A percentile compares a stretch with the other conserved stretches of the same genome.
phyloP scores from a whole-genome alignment of 2,329 filamentous ascomycete genomes.

The Colletotrichum orchidophilum region DNA sequence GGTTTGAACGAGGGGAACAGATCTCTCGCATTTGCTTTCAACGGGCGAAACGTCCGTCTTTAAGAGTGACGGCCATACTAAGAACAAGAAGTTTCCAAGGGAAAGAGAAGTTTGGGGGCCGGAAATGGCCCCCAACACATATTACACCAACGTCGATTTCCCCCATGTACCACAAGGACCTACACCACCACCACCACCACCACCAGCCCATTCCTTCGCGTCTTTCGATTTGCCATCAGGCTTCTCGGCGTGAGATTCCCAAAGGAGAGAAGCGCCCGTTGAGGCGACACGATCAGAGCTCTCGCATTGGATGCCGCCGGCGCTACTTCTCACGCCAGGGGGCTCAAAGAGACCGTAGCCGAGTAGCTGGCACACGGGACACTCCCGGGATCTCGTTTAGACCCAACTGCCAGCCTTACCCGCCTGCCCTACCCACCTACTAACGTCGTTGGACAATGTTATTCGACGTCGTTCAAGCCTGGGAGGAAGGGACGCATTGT shows the following conservation, averaged over 20 bases:
- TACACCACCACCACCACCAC: not conserved
- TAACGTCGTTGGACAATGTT: not conserved
- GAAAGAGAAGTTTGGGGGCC: constrained; percentile 14
- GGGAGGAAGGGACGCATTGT: not conserved
- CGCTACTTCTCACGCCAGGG: not conserved
- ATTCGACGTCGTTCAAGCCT: not conserved
- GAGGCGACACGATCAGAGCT: not conserved
- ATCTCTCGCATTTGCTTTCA: not conserved
- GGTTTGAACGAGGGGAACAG: not conserved
- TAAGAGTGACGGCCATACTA: not conserved
- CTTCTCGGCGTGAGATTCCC: not conserved
- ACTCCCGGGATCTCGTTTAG: not conserved
- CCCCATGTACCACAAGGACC: not conserved
- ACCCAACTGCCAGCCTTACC: constrained; percentile 20
- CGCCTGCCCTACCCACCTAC: not conserved
- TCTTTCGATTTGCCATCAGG: not conserved
- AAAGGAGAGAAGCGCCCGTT: not conserved
- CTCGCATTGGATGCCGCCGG: not conserved
- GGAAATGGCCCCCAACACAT: constrained; percentile 5
- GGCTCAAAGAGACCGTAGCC: not conserved
- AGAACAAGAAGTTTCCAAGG: not conserved
- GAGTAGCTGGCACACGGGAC: constrained; percentile 3
- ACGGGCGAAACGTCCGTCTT: constrained; percentile 1
- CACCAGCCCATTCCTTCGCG: not conserved
- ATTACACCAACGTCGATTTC: not conserved